Percentiles rank a stretch among this genome's conserved stretches.
Evolutionary conservation across 163 green algal species (phyloP).

Genomic region (Trebouxia gelatinosa): DNA sequence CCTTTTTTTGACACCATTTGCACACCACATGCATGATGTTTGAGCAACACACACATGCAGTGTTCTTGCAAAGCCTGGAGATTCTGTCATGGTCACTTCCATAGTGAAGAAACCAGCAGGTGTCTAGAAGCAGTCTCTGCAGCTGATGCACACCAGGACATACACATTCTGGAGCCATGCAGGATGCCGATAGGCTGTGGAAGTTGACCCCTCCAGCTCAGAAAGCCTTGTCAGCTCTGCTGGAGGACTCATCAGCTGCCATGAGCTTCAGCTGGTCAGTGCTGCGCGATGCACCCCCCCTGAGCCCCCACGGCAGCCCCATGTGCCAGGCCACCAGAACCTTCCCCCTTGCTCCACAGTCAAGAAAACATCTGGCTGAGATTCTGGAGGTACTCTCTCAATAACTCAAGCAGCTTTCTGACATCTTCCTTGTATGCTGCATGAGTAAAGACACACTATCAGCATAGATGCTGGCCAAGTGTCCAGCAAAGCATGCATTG

Average conservation of each 20-base stretch:
- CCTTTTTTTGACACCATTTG: not conserved
- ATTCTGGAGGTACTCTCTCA: not conserved
- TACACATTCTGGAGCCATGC: not conserved
- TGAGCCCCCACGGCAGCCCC: constrained; percentile 52
- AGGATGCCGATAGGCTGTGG: constrained; percentile 70
- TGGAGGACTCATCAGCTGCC: constrained; percentile 34
- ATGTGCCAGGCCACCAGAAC: constrained; percentile 43
- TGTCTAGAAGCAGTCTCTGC: not conserved
- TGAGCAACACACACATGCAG: not conserved
- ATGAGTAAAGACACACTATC: no score
- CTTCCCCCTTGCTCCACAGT: constrained; percentile 45
- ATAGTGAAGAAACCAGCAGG: no score
- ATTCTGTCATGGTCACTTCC: no score
- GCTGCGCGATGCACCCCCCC: constrained; percentile 48
- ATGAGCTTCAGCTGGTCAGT: constrained; percentile 58
- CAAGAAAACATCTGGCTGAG: constrained; percentile 39
- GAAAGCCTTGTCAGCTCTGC: constrained; percentile 40
- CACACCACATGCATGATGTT: not conserved
- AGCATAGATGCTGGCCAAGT: no score
- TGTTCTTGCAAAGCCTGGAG: no score
- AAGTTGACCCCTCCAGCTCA: constrained; percentile 50
- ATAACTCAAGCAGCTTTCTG: no score
- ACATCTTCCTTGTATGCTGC: no score
- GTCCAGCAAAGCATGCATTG: no score
- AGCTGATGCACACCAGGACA: not conserved